Evolutionary conservation across 2,329 filamentous ascomycete species (phyloP).

Genomic region (Colletotrichum endophyticum): DNA sequence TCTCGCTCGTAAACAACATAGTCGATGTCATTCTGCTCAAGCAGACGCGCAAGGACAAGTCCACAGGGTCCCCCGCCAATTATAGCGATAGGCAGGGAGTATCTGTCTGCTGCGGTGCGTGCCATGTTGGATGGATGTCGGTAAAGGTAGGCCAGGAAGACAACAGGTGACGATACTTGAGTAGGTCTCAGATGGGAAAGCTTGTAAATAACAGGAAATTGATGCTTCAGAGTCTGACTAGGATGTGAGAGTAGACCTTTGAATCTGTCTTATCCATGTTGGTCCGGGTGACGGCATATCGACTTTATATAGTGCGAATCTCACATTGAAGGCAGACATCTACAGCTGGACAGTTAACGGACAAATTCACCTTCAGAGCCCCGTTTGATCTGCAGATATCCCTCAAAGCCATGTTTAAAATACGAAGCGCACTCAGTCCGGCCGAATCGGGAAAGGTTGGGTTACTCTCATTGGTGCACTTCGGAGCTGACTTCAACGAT

Average conservation of each 20-base stretch:
- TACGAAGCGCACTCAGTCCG: not conserved
- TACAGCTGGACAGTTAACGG: not conserved
- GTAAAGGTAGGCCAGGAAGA: not conserved
- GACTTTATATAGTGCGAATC: not conserved
- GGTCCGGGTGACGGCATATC: not conserved
- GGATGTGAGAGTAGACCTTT: not conserved
- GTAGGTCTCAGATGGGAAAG: not conserved
- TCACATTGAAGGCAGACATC: not conserved
- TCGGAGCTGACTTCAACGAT: not conserved
- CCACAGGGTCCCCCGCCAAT: constrained; percentile 51
- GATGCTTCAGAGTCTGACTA: not conserved
- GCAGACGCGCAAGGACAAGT: constrained; percentile 50
- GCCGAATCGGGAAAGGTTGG: not conserved
- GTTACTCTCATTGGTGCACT: not conserved
- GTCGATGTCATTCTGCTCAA: constrained; percentile 41
- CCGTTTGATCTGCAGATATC: not conserved
- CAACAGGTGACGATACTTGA: not conserved
- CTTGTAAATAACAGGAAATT: not conserved
- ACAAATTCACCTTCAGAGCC: not conserved
- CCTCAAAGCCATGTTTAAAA: not conserved
- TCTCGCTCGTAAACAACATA: constrained; percentile 40
- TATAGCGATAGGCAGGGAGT: constrained; percentile 41
- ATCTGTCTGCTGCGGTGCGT: not conserved
- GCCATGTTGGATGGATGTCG: not conserved
- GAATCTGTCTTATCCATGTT: not conserved